Evolutionary conservation across 1,139 yeast genomes (phyloP).

Genomic region (Geotrichum klebahnii): DNA sequence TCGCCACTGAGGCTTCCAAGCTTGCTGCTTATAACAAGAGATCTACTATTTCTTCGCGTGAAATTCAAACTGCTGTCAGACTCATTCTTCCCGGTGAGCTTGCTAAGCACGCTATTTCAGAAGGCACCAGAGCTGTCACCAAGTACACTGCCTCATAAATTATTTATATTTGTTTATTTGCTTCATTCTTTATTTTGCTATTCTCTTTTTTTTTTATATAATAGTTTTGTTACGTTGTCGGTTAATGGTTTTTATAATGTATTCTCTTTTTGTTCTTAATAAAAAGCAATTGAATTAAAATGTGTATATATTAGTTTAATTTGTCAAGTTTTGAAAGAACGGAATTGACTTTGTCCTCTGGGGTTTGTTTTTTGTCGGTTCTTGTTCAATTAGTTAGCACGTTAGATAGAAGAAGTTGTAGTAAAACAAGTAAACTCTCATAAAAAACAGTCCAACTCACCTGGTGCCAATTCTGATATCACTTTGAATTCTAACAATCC

Average conservation of each 20-base stretch:
- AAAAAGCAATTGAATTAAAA: neutral
- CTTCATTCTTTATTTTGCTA: conserved; percentile 32
- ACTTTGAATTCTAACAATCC: conserved; percentile 73
- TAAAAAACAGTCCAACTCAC: conserved; percentile 31
- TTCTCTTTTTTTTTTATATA: conserved; percentile 36
- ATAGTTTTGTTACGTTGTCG: conserved; percentile 26
- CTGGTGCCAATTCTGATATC: conserved; percentile 81
- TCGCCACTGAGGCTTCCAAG: conserved; percentile 97
- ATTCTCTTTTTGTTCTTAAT: neutral
- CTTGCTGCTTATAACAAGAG: conserved; percentile 99
- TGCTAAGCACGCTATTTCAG: conserved; percentile 98
- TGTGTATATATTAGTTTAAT: no score
- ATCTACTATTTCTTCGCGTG: conserved; percentile 98
- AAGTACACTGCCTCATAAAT: conserved; percentile 75
- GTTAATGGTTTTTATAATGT: conserved; percentile 5
- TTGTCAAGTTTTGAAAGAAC: neutral
- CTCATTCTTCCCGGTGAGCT: conserved; percentile 98
- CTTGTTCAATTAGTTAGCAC: conserved; percentile 36
- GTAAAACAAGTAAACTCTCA: neutral
- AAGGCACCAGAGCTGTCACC: conserved; percentile 99
- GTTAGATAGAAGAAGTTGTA: neutral
- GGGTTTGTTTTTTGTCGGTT: conserved; percentile 37
- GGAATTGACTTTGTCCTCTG: conserved; percentile 31
- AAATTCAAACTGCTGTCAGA: conserved; percentile 98
- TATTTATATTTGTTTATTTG: conserved; percentile 35